Evolutionary conservation across 2,329 filamentous ascomycete species (phyloP), one percentile per base, ranked within the genome.

Genomic region (Sporothrix protearum): DNA sequence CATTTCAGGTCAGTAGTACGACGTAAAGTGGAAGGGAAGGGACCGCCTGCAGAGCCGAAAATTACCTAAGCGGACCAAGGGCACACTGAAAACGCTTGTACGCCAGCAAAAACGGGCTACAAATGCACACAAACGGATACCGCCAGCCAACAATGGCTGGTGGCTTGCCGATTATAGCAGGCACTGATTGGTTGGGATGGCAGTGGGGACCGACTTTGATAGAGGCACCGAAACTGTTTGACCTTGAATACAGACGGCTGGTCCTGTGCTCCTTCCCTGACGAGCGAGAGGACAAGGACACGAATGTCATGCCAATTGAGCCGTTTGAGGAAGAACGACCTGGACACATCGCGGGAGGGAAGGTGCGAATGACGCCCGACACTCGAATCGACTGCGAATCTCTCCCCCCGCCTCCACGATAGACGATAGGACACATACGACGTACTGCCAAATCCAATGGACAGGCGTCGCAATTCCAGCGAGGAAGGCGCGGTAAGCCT

Each of bases 21-120:
- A n/a, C n/a, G n/a, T 49, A 19, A n/a, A 49, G 45, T 49, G 45
- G 16, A 19, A n/a, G 16, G 16, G 28, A 61, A 33, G 33, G 55
- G 59, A 3, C 36, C 59, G 36, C 36, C n/a, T n/a, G 7, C 49
- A 63, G 30, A 68, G 61, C 68, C 53, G 51, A 72, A 68, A 71
- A 68, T 72, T 72, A 72, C 47, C 55, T 72, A 72, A 72, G 71
- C 71, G 70, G 42, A 53, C 66, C 67, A 49, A 53, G 51, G 59
- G 42, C 45, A 36, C 42, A 16, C 42, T 30, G 53, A 39, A 53
- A 47, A 53, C 55, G 39, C 51, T 55, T 55, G 30, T 7, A 59
- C 53, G 8, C 22, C 30, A 36, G 45, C 64, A 68, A 30, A 30
- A 61, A 30, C 9, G 33, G 7, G 33, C 45, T 25, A 14, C 12